Evolutionary conservation across 1,284 basidiomycete genomes (phyloP).

Genomic region (Puccinia novopanici): DNA sequence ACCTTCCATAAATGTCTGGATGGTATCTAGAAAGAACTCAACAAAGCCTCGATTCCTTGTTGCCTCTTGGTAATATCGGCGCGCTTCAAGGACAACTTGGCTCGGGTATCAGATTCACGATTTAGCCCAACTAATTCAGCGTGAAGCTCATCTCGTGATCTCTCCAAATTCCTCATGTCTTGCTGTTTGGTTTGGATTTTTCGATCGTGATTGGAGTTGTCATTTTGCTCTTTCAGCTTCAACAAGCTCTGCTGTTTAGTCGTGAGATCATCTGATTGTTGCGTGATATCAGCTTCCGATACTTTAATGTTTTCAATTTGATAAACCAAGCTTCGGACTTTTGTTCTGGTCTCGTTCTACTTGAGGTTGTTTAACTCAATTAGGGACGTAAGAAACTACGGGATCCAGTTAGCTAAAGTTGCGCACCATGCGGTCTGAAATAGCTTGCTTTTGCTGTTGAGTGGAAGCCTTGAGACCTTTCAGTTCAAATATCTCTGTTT

Average conservation of each 20-base stretch:
- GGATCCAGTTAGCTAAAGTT: neutral
- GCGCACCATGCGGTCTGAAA: conserved; percentile 46
- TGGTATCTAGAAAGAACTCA: conserved; percentile 56
- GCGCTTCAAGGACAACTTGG: conserved; percentile 76
- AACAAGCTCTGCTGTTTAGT: conserved; percentile 68
- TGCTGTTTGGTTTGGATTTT: conserved; percentile 67
- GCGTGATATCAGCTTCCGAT: conserved; percentile 66
- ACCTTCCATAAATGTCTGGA: conserved; percentile 36
- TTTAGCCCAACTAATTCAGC: conserved; percentile 74
- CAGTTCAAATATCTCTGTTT: conserved; percentile 54
- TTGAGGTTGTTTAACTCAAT: neutral
- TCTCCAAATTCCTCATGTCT: conserved; percentile 69
- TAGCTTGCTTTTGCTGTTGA: conserved; percentile 46
- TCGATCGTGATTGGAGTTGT: conserved; percentile 70
- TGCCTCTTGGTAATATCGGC: conserved; percentile 70
- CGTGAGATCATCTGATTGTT: conserved; percentile 57
- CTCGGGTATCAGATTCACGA: conserved; percentile 77
- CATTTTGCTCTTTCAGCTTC: conserved; percentile 67
- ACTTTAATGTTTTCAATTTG: conserved; percentile 58
- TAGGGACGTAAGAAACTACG: neutral
- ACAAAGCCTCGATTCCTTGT: conserved; percentile 71
- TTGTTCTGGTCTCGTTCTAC: conserved; percentile 51
- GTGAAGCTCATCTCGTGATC: conserved; percentile 71
- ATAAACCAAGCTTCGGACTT: conserved; percentile 60
- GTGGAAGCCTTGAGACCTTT: conserved; percentile 9